Evolutionary conservation across 345 rosid genomes (phyloP).

Genomic region (Bretschneidera sinensis): DNA sequence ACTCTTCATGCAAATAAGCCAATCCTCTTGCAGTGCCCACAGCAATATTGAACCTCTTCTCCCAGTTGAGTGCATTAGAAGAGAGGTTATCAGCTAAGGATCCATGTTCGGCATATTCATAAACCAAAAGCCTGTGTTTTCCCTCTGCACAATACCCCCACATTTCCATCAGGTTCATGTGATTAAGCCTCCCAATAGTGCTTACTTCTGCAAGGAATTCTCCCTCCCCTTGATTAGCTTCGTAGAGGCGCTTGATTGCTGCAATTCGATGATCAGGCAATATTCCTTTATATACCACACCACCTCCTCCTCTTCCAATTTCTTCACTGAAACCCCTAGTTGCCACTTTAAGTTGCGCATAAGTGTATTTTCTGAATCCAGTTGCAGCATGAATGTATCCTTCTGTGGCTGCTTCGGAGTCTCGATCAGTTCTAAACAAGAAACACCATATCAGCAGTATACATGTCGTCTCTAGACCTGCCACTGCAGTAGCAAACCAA

Average conservation of each 20-base stretch:
- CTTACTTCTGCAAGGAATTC: conserved; percentile 34
- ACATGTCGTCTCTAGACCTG: conserved; percentile 22
- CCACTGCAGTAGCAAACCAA: conserved; percentile 19
- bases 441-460: conserved; percentile 21
- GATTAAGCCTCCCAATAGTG: conserved; percentile 37
- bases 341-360: conserved; percentile 24
- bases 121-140: conserved; percentile 28
- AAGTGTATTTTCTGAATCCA: conserved; percentile 24
- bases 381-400: conserved; percentile 16
- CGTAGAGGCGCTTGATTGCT: conserved; percentile 26
- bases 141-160: conserved; percentile 29
- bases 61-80: conserved; percentile 16
- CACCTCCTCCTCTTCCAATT: conserved; percentile 29
- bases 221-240: conserved; percentile 29
- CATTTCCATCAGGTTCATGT: conserved; percentile 33
- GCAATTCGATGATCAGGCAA: conserved; percentile 16
- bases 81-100: conserved; percentile 9
- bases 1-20: conserved; percentile 36
- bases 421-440: conserved; percentile 16
- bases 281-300: conserved; percentile 25
- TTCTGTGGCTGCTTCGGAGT: not conserved
- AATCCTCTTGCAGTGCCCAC: conserved; percentile 32
- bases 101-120: conserved; percentile 18
- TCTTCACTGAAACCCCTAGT: conserved; percentile 23
- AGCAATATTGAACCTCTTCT: conserved; percentile 17